Percentiles rank a stretch among this genome's conserved stretches.
These are phyloP conservation scores for Cystobasidiaceae sp. DNA, from an alignment of 1,284 basidiomycete genomes.

Conservation along the genomic window DNA sequence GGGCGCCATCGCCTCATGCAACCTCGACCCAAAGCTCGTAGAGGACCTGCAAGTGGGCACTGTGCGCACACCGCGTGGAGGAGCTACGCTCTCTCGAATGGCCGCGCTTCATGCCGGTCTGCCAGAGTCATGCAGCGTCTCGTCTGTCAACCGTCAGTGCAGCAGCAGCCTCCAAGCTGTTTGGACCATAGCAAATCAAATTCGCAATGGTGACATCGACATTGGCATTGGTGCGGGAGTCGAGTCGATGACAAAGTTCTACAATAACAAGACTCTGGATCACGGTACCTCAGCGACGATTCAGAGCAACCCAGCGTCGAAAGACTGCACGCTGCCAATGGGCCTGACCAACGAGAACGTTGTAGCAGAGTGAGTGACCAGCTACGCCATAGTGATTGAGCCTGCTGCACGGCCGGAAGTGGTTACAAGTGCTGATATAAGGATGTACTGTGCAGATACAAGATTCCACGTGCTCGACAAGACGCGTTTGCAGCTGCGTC, in stretches of 20 bases:
- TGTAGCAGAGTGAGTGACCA: background rate
- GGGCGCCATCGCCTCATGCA: conserved; percentile 56
- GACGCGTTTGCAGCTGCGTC: conserved; percentile 75
- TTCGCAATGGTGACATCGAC: conserved; percentile 51
- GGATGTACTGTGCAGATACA: conserved; percentile 51
- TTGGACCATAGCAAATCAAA: conserved; percentile 85
- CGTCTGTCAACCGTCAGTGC: conserved; percentile 92
- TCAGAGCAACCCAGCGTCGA: conserved; percentile 53
- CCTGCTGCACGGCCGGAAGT: no score
- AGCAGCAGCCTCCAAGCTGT: conserved; percentile 85
- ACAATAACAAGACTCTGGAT: conserved; percentile 16
- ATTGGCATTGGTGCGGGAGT: conserved; percentile 68
- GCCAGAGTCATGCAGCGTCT: conserved; percentile 70
- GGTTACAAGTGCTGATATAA: background rate
- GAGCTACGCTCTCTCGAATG: conserved; percentile 56
- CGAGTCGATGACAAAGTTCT: conserved; percentile 75
- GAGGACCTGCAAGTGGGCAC: conserved; percentile 90
- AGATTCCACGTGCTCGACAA: conserved; percentile 73
- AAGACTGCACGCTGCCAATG: conserved; percentile 65
- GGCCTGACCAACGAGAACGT: conserved; percentile 47
- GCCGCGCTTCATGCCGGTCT: conserved; percentile 63
- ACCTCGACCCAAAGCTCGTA: conserved; percentile 69
- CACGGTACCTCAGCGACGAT: conserved; percentile 53
- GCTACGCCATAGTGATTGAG: background rate
- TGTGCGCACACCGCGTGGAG: conserved; percentile 89